Base-by-base conservation (phyloP, 352 stramenopile genomes). In the Phytophthora tubulina region DNA sequence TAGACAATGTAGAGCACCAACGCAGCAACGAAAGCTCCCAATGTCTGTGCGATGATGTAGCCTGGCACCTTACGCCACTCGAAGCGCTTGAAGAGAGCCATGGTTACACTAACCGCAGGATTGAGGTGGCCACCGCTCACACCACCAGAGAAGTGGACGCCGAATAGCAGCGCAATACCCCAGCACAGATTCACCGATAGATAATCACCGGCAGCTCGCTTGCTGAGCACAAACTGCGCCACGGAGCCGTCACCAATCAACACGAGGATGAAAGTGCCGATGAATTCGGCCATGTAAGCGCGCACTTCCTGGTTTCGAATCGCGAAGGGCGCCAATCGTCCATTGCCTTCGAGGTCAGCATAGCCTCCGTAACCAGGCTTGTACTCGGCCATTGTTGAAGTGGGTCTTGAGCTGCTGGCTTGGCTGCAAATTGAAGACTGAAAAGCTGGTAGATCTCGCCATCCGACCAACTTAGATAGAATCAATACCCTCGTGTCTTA, bases 101-200 rank as follows among this genome's bases (percentile, higher is more conserved):
- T 75, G 3, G 79, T 82, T 10, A 88, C 51, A 6, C 81, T 88
- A 6, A 92, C 78, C 0, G 85, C 81, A 11, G 83, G 83, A 71
- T 93, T 93, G 9, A 93, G 46, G 54, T 93, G 85, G 38, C 79
- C 83, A 36, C 83, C 81, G 46, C 78, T 89, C 17, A 89, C 79
- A 49, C 83, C 80, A 15, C 81, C 81, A 3, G 76, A 81, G 42
- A 78, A 75, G 53, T 93, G 81, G 42, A 91, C 79, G 17, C 76
- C 85, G 32, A 93, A 79, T 14, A 93, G 78, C 39, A 93, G 67
- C 0, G 75, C 85, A 48, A 91, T 78, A 10, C 85, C 85, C 83
- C 85, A 93, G 58, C 63, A 82, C 38, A 92, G 62, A 48, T 81
- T 90, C 42, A 87, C 65, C 17, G 73, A 81, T 35, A 82, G 46